Conservation (phyloP, 805 yeast species). For the Metschnikowia chrysomelidarum region DNA sequence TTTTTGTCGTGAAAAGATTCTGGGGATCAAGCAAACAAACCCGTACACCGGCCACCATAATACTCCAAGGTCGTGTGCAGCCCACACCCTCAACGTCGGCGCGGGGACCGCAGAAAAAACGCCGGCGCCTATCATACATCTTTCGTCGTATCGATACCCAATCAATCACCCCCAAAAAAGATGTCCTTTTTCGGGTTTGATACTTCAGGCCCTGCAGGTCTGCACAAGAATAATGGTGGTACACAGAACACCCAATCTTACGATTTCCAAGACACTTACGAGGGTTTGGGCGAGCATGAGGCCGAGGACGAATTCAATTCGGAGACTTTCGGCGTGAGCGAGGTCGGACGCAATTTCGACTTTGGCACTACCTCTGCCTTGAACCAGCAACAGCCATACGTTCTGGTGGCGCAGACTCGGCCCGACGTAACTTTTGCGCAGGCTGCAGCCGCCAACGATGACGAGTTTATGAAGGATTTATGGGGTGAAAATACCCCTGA, state of each 20-base stretch:
- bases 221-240: slow-evolving; percentile 3
- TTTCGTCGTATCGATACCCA: too few relatives aligned
- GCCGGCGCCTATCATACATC: too few relatives aligned
- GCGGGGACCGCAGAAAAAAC: slow-evolving; percentile 1
- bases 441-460: slow-evolving; percentile 37
- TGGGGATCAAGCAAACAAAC: too few relatives aligned
- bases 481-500: slow-evolving; percentile 41
- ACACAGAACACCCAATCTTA: slow-evolving; percentile 34
- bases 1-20: too few relatives aligned
- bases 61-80: slow-evolving; percentile 6
- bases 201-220: slow-evolving; percentile 44
- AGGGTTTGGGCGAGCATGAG: slow-evolving; percentile 66
- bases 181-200: slow-evolving; percentile 74
- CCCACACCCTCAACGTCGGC: slow-evolving; percentile 3
- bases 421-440: slow-evolving; percentile 41
- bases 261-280: slow-evolving; percentile 84
- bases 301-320: slow-evolving; percentile 80
- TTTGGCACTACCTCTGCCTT: slow-evolving; percentile 45
- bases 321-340: slow-evolving; percentile 68
- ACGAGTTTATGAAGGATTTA: slow-evolving; percentile 44
- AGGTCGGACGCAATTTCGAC: slow-evolving; percentile 61
- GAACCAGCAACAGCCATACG: slow-evolving; percentile 4
- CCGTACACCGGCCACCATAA: too few relatives aligned
- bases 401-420: slow-evolving; percentile 18
- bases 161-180: neutral